Evolutionary conservation across 2,329 filamentous ascomycete species (phyloP).

Genomic region (Cladosporium oxysporum): DNA sequence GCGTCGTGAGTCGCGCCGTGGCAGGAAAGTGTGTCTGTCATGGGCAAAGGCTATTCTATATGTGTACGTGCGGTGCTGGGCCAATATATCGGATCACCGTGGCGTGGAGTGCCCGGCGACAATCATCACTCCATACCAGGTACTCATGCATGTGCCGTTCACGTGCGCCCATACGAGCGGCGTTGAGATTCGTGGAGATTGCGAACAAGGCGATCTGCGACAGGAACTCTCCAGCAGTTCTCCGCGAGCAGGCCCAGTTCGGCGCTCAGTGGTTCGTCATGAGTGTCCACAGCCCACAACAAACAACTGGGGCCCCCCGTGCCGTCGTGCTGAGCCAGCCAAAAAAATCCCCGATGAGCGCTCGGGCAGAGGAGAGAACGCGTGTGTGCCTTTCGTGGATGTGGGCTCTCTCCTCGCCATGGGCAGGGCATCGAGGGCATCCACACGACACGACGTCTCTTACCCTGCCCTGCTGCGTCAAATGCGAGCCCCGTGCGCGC

Average conservation of each 20-base stretch:
- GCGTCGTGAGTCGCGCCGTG: neutral
- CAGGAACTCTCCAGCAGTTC: constrained; percentile 6
- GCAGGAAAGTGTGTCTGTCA: neutral
- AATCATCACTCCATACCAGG: neutral
- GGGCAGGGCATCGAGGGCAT: neutral
- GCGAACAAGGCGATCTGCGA: constrained; percentile 10
- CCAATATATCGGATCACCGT: constrained; percentile 8
- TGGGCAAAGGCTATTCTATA: neutral
- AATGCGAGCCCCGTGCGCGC: constrained; percentile 2
- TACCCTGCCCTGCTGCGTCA: neutral
- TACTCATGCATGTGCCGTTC: neutral
- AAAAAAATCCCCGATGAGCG: constrained; percentile 4
- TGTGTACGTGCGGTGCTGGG: neutral
- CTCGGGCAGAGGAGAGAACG: constrained; percentile 2
- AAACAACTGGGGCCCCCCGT: neutral
- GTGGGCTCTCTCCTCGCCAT: neutral
- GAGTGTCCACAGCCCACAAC: neutral
- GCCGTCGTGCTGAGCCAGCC: neutral
- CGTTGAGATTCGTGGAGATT: constrained; percentile 8
- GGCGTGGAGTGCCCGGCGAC: constrained; percentile 2
- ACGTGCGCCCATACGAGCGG: constrained; percentile 1
- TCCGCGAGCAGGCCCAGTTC: neutral
- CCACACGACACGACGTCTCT: neutral
- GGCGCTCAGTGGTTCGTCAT: neutral
- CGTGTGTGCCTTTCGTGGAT: constrained; percentile 10